A percentile compares a stretch with the other conserved stretches of the same genome.
Conservation (phyloP, 257 asterid species). For the Nicotiana tabacum region DNA sequence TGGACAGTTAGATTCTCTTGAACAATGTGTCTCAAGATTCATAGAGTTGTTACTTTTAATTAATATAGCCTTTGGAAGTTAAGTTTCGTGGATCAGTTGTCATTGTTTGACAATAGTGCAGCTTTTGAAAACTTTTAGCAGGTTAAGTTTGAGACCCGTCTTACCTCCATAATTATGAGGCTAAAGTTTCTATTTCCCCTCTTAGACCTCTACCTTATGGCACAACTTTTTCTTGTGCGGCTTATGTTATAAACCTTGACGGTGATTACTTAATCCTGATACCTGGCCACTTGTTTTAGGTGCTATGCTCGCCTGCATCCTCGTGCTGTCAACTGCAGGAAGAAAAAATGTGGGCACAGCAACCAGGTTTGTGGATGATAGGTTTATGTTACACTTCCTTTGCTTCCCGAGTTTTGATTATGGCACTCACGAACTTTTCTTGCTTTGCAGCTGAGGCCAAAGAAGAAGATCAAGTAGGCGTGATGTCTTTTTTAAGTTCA, state of each 20-base stretch:
- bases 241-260: neutral
- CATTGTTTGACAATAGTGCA: neutral
- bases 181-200: neutral
- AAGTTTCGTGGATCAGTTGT: neutral
- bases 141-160: neutral
- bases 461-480: constrained; percentile 68
- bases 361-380: constrained; percentile 33
- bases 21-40: neutral
- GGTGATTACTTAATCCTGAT: neutral
- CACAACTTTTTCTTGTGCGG: neutral
- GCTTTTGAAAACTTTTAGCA: neutral
- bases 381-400: too few relatives aligned
- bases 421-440: neutral
- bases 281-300: constrained; percentile 17
- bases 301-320: constrained; percentile 68
- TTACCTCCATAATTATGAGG: neutral
- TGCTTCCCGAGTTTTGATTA: neutral
- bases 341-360: constrained; percentile 68
- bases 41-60: neutral
- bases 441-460: constrained; percentile 56
- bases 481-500: neutral
- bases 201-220: too few relatives aligned
- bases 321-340: constrained; percentile 64
- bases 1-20: neutral
- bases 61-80: neutral